Conservation (phyloP, 352 stramenopile genomes). For the Pythium pyrilobum region DNA sequence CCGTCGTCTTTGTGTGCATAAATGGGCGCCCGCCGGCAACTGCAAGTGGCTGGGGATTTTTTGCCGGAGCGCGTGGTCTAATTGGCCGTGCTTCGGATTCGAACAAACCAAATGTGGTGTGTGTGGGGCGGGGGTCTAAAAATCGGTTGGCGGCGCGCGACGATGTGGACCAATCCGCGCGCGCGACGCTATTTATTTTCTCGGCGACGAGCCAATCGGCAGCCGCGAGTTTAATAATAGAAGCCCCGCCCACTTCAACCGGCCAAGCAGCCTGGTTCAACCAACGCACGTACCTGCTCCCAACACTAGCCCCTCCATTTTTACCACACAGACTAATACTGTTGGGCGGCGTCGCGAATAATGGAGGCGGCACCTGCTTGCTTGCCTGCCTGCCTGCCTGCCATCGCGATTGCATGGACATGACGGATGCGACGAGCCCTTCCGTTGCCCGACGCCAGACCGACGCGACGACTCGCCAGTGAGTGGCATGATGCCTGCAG, state of each 20-base stretch:
- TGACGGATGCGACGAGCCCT: no score
- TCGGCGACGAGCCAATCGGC: neutral
- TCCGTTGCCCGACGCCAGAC: no score
- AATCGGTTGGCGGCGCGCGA: no score
- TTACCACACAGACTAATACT: no score
- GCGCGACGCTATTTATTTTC: neutral
- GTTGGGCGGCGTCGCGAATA: neutral
- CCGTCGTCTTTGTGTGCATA: conserved; percentile 3
- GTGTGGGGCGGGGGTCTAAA: no score
- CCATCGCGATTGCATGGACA: no score
- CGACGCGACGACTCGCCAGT: no score
- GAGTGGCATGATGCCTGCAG: no score
- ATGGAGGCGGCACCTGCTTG: no score
- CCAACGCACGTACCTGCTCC: conserved; percentile 7
- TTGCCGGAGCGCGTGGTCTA: neutral
- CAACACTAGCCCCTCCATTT: neutral
- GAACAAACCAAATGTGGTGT: no score
- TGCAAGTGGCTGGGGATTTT: conserved; percentile 7
- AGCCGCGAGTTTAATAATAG: conserved; percentile 8
- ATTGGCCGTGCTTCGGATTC: no score
- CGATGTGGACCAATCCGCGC: neutral
- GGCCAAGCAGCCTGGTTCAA: neutral
- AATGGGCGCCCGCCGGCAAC: neutral
- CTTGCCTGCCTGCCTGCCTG: no score
- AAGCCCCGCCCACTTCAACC: conserved; percentile 7